phyloP scores from a whole-genome alignment of 2,329 filamentous ascomycete species.

The Sphaerulina musiva region DNA sequence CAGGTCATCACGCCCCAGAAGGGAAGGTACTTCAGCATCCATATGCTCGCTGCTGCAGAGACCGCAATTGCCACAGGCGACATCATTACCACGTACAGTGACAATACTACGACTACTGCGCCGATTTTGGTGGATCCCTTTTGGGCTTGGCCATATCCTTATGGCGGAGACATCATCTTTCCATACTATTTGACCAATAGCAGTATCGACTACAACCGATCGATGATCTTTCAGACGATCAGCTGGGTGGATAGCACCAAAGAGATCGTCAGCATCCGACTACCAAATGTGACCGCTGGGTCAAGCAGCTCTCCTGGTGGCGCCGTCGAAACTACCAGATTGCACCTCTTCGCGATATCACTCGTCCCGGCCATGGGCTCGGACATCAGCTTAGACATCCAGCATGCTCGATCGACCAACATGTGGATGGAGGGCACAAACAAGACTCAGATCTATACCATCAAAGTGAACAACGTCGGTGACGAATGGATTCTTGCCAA shows the following conservation, averaged over 20 bases:
- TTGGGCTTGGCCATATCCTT: constrained; percentile 37
- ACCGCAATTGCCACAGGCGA: constrained; percentile 35
- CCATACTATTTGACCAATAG: constrained; percentile 36
- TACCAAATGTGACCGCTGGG: constrained; percentile 36
- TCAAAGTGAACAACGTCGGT: constrained; percentile 37
- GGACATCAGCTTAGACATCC: constrained; percentile 30
- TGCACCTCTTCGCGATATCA: constrained; percentile 39
- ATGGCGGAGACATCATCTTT: constrained; percentile 38
- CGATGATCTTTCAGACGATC: constrained; percentile 38
- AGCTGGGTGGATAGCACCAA: constrained; percentile 39
- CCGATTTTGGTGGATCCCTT: constrained; percentile 35
- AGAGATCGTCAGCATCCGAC: constrained; percentile 33
- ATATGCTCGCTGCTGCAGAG: constrained; percentile 39
- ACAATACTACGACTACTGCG: constrained; percentile 33
- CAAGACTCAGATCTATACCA: constrained; percentile 37
- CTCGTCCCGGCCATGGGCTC: constrained; percentile 29
- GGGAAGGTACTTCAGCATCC: constrained; percentile 35
- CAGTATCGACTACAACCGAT: constrained; percentile 35
- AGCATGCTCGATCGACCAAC: constrained; percentile 39
- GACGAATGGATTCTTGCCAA: constrained; percentile 32
- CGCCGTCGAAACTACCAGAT: constrained; percentile 25
- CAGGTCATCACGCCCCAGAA: constrained; percentile 32
- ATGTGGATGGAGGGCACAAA: constrained; percentile 37
- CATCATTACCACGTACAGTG: constrained; percentile 36
- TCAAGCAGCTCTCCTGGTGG: constrained; percentile 32